Percentiles rank a stretch among this genome's conserved stretches.
These are phyloP conservation scores for Sedum album DNA, from an alignment of 164 flowering plant genomes.

Conservation along the genomic window DNA sequence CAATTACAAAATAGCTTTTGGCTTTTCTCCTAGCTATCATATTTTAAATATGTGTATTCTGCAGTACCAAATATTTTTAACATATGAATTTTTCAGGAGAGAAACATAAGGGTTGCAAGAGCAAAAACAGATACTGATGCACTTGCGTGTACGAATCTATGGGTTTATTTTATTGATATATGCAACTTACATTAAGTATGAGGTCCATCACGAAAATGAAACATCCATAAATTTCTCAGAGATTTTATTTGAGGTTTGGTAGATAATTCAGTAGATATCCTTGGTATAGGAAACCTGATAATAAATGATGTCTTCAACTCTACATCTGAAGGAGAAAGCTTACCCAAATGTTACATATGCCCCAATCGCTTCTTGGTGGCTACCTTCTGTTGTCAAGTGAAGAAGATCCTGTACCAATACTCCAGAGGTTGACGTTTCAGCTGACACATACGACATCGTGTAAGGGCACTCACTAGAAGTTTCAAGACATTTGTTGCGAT, in stretches of 20 bases:
- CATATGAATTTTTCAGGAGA: neutral
- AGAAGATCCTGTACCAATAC: slow-evolving; percentile 49
- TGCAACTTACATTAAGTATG: neutral
- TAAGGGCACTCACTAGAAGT: slow-evolving; percentile 36
- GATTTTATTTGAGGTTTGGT: neutral
- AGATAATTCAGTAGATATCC: neutral
- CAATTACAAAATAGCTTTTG: neutral
- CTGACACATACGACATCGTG: slow-evolving; percentile 43
- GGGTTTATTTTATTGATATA: neutral
- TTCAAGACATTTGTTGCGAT: slow-evolving; percentile 25
- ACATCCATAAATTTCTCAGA: neutral
- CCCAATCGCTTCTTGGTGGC: slow-evolving; percentile 20
- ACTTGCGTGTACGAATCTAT: neutral
- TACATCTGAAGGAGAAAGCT: slow-evolving; percentile 15
- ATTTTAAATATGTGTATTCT: neutral
- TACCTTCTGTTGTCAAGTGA: slow-evolving; percentile 35
- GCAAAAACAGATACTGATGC: neutral
- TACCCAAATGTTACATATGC: slow-evolving; percentile 52
- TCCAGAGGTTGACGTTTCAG: slow-evolving; percentile 57
- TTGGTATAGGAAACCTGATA: neutral
- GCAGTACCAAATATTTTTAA: neutral
- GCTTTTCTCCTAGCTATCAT: neutral
- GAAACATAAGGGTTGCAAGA: neutral
- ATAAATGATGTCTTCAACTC: neutral
- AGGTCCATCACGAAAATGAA: neutral